Conservation (phyloP, 2,329 filamentous ascomycete species). For the Cyanodermella asteris region DNA sequence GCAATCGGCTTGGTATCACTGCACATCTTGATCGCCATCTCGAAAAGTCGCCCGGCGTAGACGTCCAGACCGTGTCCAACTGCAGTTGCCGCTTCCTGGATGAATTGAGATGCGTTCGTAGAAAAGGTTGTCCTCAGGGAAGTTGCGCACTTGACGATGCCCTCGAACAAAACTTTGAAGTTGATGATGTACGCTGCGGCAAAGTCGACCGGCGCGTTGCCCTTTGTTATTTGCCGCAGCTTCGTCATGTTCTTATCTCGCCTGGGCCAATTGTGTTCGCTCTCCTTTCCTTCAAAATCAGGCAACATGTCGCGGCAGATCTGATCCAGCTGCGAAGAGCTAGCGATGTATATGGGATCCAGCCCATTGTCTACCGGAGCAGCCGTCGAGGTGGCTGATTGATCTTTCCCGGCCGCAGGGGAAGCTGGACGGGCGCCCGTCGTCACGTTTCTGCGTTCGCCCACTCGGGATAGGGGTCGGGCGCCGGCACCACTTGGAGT, state of each 20-base stretch:
- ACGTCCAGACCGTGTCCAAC: constrained; percentile 63
- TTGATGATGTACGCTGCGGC: constrained; percentile 45
- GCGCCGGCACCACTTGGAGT: too few relatives aligned
- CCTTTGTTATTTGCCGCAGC: constrained; percentile 55
- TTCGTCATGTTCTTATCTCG: constrained; percentile 63
- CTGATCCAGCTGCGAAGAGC: constrained; percentile 70
- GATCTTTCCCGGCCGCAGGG: too few relatives aligned
- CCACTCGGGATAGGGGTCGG: too few relatives aligned
- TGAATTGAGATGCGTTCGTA: constrained; percentile 60
- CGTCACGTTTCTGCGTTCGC: too few relatives aligned
- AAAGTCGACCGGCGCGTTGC: constrained; percentile 64
- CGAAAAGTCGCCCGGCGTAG: constrained; percentile 76
- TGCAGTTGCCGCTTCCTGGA: constrained; percentile 63
- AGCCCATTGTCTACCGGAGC: too few relatives aligned
- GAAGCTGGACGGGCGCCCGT: too few relatives aligned
- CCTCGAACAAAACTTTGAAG: constrained; percentile 58
- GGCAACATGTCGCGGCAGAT: constrained; percentile 60
- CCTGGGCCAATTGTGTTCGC: constrained; percentile 75
- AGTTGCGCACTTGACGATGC: constrained; percentile 64
- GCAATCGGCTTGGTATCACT: constrained; percentile 82
- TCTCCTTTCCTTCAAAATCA: constrained; percentile 70
- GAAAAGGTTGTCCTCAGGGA: constrained; percentile 79
- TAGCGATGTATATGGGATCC: constrained; percentile 67
- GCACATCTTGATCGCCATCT: constrained; percentile 73
- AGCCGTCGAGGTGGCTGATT: too few relatives aligned